Evolutionary conservation across 352 stramenopile genomes (phyloP), one percentile per base, ranked within the genome.

Genomic region (Pythium myriotylum): DNA sequence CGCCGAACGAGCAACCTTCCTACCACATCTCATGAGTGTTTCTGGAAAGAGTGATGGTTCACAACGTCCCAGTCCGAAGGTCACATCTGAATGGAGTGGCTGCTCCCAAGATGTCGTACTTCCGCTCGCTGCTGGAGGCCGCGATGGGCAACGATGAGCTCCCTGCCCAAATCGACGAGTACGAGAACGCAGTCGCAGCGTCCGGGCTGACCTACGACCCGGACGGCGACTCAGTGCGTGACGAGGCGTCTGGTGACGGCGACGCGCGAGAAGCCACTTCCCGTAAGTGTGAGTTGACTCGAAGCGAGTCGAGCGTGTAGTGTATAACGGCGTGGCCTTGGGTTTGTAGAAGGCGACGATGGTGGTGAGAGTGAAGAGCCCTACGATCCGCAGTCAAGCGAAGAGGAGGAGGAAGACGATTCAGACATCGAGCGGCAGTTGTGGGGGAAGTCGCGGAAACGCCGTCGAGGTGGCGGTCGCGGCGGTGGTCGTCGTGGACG

Each of bases 381-480:
- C 49, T 89, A 84, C 67, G 76, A 80, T 4, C 77, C 76, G 23
- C 74, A 76, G 43, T 89, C 78, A 14, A 89, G 81, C 48, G 79
- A 88, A 22, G 75, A 82, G 27, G 81, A 91, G 32, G 76, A 86
- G 17, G 85, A 92, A 50, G 80, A 89, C n/a, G 79, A 94, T 47
- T 94, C 86, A 40, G 86, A 94, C 54, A 91, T 94, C 54, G 86
- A 94, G 61, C 84, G 83, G 20, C 42, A 91, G 67, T 63, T 94
- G 3, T 94, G 84, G 84, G 84, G 84, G 0, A 90, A 89, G 35
- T 88, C 78, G 14, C 72, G 85, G 14, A 88, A 84, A 54, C 71
- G 81, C 4, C 71, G 76, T 27, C 62, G 80, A 13, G 65, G 68
- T 6, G 66, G 77, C 19, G 62, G 62, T 3, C 61, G 70, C 14